Evolutionary conservation across 495 filamentous ascomycete species (phyloP), one percentile per base, ranked within the genome.

Genomic region (Amorphotheca resinae): DNA sequence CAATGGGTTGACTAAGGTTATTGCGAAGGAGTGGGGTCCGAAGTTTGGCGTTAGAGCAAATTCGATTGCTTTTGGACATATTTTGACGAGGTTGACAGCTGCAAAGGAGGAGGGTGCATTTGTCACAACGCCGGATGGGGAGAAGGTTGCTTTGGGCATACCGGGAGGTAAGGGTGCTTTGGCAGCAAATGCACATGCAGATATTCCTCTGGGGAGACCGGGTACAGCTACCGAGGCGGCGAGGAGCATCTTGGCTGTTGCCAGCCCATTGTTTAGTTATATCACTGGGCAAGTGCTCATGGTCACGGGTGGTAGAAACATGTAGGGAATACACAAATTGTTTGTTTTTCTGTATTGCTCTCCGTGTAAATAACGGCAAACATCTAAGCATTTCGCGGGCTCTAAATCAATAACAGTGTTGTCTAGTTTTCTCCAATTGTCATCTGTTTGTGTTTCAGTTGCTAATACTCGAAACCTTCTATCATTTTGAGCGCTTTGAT

Each of bases 1-100:
- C 9, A 70, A 73, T 9, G 86, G 86, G 1, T 64, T 93, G 4
- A 83, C 81, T 40, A 86, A 87, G 60, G 84, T 82, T 9, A 84
- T 93, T 56, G 85, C 86, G 20, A 93, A 93, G 64, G 86, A 93
- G 69, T 93, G 86, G 85, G 86, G 86, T 26, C 86, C 86, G 0
- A 58, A 67, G 16, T 93, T 86, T 52, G 85, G 85, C 33, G 85
- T 93, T 1, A 68, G 86, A 32, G 76, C 82, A 11, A 93, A 93
- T 61, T 85, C 84, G 12, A 65, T 91, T 44, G 84, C 84, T 28
- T 89, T 89, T 46, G 85, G 86, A 2, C 72, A 74, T 59, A 87
- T 91, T 44, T 59, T 70, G 49, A 93, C 86, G 3, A 69, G 86
- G 0, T 62, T 91, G 41, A 93, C 85, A 1, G 77, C 70, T 3